Conservation (phyloP, 1,139 yeast genomes). For the Meyerozyma smithsonii region DNA sequence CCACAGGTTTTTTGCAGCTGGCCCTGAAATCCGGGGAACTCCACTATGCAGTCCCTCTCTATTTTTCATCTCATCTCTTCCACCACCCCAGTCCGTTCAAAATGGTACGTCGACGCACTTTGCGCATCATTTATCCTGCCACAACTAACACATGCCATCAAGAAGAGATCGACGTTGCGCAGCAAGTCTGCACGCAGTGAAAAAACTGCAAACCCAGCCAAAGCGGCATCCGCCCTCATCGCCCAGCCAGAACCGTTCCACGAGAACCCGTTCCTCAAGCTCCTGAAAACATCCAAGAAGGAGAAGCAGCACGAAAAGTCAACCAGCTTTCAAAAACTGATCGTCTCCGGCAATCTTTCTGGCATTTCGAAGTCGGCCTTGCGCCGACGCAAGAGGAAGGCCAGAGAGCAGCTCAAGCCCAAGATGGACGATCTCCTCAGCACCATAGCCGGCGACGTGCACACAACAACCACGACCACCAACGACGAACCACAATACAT, state of each 20-base stretch:
- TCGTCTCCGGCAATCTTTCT: constrained; percentile 29
- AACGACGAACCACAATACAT: constrained; percentile 12
- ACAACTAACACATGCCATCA: constrained; percentile 29
- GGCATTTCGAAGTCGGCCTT: constrained; percentile 60
- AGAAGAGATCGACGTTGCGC: constrained; percentile 44
- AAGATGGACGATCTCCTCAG: constrained; percentile 58
- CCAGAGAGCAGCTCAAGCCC: constrained; percentile 59
- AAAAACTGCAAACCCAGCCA: constrained; percentile 1
- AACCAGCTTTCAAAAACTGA: constrained; percentile 24
- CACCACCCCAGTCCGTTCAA: not conserved
- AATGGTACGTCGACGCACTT: not conserved
- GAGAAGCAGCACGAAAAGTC: constrained; percentile 43
- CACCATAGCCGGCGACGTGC: constrained; percentile 42
- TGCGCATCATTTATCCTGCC: not conserved
- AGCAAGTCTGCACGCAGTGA: constrained; percentile 27
- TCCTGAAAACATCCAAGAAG: constrained; percentile 48
- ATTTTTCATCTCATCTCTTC: not conserved
- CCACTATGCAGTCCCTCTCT: not conserved
- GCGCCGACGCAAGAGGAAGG: constrained; percentile 62
- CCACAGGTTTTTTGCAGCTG: too few relatives aligned
- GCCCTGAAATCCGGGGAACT: not conserved
- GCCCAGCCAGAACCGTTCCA: constrained; percentile 7
- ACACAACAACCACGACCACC: constrained; percentile 11
- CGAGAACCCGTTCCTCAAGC: constrained; percentile 50
- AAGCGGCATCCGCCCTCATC: constrained; percentile 4